Evolutionary conservation across 129 eudicot species (phyloP), one percentile per base, ranked within the genome.

Genomic region (Chrysanthemum lavandulifolium): DNA sequence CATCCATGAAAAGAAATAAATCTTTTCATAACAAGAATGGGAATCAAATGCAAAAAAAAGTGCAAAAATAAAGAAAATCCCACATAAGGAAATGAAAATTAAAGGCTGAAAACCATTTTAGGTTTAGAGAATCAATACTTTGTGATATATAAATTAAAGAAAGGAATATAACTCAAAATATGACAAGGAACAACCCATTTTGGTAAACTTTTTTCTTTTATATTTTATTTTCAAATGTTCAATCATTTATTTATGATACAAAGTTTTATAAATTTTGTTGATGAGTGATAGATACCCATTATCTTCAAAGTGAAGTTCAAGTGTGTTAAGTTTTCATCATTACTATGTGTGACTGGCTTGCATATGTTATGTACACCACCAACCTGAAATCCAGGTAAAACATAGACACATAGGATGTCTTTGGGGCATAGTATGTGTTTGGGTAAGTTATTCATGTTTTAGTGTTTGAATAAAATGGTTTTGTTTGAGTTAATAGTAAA

Each of bases 251-350:
- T 81, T 86, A 74, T 71, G 84, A 40, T 40, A 40, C 45, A 40
- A 40, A 40, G 45, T 40, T 40, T 40, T 40, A 40, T 50, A 81
- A 51, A 71, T 81, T 75, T 65, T 23, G 16, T 55, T 73, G 82
- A 67, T 79, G 87, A 81, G 81, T 88, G 87, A 87, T 88, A 82
- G 90, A 85, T 88, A 73, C 89, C 91, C 89, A 81, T 84, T 86
- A 89, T 62, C 85, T 84, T 75, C 61, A 86, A 77, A 76, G 83
- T 74, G 80, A 78, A 80, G 78, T 64, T 80, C 19, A 71, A 40
- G 58, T 74, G 84, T 83, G 82, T 79, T 40, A 86, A 77, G 21
- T 31, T 69, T 69, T 62, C 58, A 83, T 86, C 60, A 83, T 77
- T 79, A 67, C 65, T 48, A 50, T 50, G 0, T 25, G 61, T 68